phyloP scores from a whole-genome alignment of 768 basidiomycete species.

The Agaricus blazei region DNA sequence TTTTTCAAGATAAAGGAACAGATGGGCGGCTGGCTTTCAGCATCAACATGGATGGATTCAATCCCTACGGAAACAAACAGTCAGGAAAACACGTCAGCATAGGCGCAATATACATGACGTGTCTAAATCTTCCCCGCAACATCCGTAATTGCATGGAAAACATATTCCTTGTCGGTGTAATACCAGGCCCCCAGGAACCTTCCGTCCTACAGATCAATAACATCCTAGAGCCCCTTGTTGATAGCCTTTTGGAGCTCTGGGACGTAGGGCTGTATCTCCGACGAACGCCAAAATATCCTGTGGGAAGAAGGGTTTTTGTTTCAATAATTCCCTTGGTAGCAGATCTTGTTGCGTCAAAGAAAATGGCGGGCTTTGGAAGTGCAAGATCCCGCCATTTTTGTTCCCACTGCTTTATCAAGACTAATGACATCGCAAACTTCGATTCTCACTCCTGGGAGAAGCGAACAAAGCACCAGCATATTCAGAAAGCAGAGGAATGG shows the following conservation, averaged over 20 bases:
- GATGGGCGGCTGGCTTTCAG: constrained; percentile 20
- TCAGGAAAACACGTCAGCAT: constrained; percentile 18
- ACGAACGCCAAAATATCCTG: constrained; percentile 8
- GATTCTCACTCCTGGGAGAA: no score
- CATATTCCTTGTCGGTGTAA: constrained; percentile 19
- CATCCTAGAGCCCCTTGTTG: constrained; percentile 26
- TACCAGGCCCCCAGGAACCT: constrained; percentile 18
- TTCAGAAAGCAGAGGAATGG: no score
- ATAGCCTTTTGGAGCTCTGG: constrained; percentile 26
- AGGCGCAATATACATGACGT: constrained; percentile 22
- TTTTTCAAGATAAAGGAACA: constrained; percentile 9
- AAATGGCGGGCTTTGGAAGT: constrained; percentile 19
- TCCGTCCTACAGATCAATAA: constrained; percentile 26
- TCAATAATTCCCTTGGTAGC: constrained; percentile 25
- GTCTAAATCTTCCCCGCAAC: constrained; percentile 26
- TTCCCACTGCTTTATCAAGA: neutral
- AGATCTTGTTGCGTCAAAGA: constrained; percentile 23
- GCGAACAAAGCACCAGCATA: no score
- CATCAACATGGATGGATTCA: constrained; percentile 25
- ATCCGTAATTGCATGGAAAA: constrained; percentile 15
- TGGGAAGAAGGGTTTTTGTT: constrained; percentile 19
- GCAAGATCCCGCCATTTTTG: constrained; percentile 12
- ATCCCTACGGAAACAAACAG: constrained; percentile 21
- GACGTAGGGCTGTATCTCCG: constrained; percentile 19
- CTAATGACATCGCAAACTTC: no score